Percentiles rank a stretch among this genome's conserved stretches.
Conservation (phyloP, 2,329 filamentous ascomycete genomes). For the Cadophora luteo-olivacea region DNA sequence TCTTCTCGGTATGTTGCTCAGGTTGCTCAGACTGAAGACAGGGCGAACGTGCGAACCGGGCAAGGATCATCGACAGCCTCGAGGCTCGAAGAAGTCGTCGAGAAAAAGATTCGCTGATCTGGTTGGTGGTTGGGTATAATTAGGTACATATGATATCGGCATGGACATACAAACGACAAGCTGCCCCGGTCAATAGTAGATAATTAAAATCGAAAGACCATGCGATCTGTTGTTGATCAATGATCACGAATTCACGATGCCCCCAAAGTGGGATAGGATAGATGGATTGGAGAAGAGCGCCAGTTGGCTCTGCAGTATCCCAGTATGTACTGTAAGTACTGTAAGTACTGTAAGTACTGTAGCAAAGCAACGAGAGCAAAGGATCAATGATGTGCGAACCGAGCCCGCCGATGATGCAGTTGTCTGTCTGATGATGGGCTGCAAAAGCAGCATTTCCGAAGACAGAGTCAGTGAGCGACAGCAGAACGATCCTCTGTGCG, state of each 20-base stretch:
- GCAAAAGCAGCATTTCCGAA: not conserved
- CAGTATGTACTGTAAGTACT: too few species aligned
- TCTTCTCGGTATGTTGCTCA: not conserved
- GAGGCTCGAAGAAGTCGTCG: not conserved
- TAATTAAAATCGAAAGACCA: not conserved
- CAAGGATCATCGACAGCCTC: conserved; percentile 7
- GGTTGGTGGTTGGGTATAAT: conserved; percentile 11
- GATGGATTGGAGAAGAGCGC: too few species aligned
- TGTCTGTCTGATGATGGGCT: not conserved
- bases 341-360: too few species aligned
- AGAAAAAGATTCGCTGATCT: not conserved
- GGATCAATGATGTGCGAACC: not conserved
- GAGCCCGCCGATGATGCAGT: not conserved
- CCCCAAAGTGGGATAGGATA: not conserved
- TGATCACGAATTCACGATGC: too few species aligned
- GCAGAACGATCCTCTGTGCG: conserved; percentile 4
- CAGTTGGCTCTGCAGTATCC: not conserved
- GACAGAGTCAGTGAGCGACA: conserved; percentile 11
- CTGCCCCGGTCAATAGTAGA: conserved; percentile 9
- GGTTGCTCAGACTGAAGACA: conserved; percentile 5
- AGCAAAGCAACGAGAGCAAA: not conserved
- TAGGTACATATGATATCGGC: conserved; percentile 13
- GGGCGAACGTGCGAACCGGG: conserved; percentile 7
- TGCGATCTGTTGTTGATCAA: not conserved
- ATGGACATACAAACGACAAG: not conserved